Conservation (phyloP, 768 basidiomycete species). For the Serendipita sp. region DNA sequence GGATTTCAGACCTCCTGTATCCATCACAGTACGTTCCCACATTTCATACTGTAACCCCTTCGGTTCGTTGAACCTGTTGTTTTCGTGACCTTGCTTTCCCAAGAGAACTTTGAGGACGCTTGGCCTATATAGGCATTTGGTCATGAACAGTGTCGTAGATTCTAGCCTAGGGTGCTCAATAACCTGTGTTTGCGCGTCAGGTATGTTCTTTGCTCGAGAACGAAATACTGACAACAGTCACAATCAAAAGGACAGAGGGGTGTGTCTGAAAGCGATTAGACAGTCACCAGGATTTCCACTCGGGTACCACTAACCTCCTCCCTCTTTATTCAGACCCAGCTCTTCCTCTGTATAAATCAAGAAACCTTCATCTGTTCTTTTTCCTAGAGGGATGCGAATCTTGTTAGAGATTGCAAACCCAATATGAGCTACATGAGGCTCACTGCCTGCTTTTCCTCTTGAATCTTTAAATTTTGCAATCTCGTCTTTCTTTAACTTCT, state of each 20-base stretch:
- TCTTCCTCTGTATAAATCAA: conserved; percentile 70
- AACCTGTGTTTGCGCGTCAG: not conserved
- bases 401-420: conserved; percentile 8
- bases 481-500: conserved; percentile 17
- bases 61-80: no score
- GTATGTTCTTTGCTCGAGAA: not conserved
- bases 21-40: no score
- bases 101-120: no score
- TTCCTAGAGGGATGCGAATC: conserved; percentile 30
- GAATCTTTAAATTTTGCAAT: conserved; percentile 49
- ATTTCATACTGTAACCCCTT: no score
- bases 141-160: no score
- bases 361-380: conserved; percentile 67
- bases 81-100: no score
- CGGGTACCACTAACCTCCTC: conserved; percentile 45
- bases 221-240: conserved; percentile 51
- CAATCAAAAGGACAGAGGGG: conserved; percentile 80
- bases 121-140: no score
- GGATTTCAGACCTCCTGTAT: no score
- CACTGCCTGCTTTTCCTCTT: conserved; percentile 53
- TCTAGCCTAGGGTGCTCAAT: not conserved
- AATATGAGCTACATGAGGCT: conserved; percentile 17
- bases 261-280: conserved; percentile 35
- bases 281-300: not conserved
- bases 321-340: conserved; percentile 46